phyloP scores from a whole-genome alignment of 495 filamentous ascomycete genomes.

The Penicillium arizonense region DNA sequence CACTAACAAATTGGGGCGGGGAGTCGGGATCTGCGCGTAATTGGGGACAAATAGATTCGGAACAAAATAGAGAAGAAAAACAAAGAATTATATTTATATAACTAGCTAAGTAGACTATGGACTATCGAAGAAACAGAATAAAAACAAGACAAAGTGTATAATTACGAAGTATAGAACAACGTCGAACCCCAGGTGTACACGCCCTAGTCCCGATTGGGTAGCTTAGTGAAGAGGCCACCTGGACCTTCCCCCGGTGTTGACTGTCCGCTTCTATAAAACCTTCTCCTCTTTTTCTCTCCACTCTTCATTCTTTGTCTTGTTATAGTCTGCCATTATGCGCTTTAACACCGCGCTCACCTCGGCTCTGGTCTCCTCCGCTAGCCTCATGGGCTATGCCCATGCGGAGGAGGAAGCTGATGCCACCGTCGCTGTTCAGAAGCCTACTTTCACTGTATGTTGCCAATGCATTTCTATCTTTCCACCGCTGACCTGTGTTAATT shows the following conservation, averaged over 20 bases:
- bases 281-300: conserved; percentile 34
- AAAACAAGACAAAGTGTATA: background rate
- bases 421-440: conserved; percentile 62
- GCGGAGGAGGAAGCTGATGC: conserved; percentile 66
- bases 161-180: conserved; percentile 11
- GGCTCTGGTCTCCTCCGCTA: conserved; percentile 64
- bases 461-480: conserved; percentile 7
- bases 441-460: conserved; percentile 82
- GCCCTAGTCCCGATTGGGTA: conserved; percentile 36
- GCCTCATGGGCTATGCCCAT: conserved; percentile 67
- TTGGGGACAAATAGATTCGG: no score
- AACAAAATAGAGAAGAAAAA: no score
- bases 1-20: no score
- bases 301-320: conserved; percentile 15
- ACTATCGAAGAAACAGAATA: background rate
- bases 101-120: no score
- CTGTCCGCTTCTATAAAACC: conserved; percentile 33
- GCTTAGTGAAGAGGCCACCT: conserved; percentile 46
- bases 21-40: no score
- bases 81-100: no score
- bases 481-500: conserved; percentile 18
- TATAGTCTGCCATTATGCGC: conserved; percentile 59
- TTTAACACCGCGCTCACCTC: conserved; percentile 67
- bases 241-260: conserved; percentile 29
- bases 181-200: conserved; percentile 21